Conservation (phyloP, 345 rosid species). For the Melaleuca alternifolia region DNA sequence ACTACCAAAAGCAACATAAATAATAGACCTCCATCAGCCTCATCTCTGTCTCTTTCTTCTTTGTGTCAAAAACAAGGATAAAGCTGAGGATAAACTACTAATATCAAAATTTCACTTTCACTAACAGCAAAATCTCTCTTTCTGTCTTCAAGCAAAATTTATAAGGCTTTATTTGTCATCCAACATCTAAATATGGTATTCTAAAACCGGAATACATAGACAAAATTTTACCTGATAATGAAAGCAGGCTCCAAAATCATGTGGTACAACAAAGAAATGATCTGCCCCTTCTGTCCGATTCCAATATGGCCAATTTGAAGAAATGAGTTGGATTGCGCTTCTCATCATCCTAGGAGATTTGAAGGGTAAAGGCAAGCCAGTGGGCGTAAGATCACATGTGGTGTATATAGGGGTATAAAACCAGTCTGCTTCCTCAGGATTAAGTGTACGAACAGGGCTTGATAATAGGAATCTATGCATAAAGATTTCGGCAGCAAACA, state of each 20-base stretch:
- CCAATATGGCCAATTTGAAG: conserved; percentile 91
- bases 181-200: not conserved
- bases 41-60: not conserved
- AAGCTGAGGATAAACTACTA: not conserved
- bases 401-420: conserved; percentile 81
- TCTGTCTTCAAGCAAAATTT: not conserved
- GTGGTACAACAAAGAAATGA: conserved; percentile 94
- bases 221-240: conserved; percentile 61
- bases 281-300: conserved; percentile 90
- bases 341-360: conserved; percentile 95
- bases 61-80: not conserved
- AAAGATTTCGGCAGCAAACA: conserved; percentile 94
- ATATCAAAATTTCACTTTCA: not conserved
- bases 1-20: not conserved
- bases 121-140: too few relatives aligned
- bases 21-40: not conserved
- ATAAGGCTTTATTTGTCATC: not conserved
- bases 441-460: conserved; percentile 78
- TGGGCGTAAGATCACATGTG: conserved; percentile 97
- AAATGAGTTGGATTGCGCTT: conserved; percentile 76
- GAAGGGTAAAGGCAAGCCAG: conserved; percentile 87
- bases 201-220: not conserved
- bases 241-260: conserved; percentile 95
- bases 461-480: conserved; percentile 91
- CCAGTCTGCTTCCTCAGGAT: conserved; percentile 96